Evolutionary conservation across 805 yeast genomes (phyloP).

Genomic region (Metschnikowia lachancei): DNA sequence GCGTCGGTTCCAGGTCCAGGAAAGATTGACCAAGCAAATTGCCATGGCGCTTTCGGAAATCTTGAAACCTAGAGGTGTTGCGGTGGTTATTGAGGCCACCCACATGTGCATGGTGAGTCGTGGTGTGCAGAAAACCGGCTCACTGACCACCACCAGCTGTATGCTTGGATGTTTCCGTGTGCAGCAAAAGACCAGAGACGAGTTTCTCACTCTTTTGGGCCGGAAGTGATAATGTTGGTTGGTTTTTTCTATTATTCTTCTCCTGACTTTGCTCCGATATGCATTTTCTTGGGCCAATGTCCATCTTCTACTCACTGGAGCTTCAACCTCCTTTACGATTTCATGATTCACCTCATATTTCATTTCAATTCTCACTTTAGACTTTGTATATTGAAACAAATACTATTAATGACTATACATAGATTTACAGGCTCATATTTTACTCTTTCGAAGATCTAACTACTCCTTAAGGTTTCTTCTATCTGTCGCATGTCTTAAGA

Average conservation of each 20-base stretch:
- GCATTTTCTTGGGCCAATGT: not conserved
- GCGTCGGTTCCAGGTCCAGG: constrained; percentile 96
- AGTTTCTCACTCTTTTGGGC: constrained; percentile 78
- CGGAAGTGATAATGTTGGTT: constrained; percentile 27
- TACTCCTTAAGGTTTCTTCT: no score
- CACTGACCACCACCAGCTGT: constrained; percentile 90
- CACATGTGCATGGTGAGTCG: constrained; percentile 99
- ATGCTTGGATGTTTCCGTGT: constrained; percentile 96
- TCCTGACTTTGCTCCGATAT: not conserved
- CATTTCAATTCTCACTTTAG: constrained; percentile 11
- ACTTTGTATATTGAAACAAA: constrained; percentile 4
- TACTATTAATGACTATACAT: not conserved
- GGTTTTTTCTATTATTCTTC: no score
- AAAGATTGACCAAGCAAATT: constrained; percentile 91
- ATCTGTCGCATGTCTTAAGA: no score
- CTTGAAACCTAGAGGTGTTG: constrained; percentile 92
- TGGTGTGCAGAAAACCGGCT: constrained; percentile 94
- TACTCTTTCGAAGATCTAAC: no score
- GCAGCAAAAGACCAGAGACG: constrained; percentile 94
- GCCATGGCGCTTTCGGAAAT: constrained; percentile 94
- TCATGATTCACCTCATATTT: constrained; percentile 22
- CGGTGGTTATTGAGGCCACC: constrained; percentile 95
- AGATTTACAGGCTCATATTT: no score
- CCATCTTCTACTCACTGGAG: constrained; percentile 4
- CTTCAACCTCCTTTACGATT: constrained; percentile 18